A percentile compares a stretch with the other conserved stretches of the same genome.
Conservation (phyloP, 176 grass and related monocot species). For the Triticum monococcum region DNA sequence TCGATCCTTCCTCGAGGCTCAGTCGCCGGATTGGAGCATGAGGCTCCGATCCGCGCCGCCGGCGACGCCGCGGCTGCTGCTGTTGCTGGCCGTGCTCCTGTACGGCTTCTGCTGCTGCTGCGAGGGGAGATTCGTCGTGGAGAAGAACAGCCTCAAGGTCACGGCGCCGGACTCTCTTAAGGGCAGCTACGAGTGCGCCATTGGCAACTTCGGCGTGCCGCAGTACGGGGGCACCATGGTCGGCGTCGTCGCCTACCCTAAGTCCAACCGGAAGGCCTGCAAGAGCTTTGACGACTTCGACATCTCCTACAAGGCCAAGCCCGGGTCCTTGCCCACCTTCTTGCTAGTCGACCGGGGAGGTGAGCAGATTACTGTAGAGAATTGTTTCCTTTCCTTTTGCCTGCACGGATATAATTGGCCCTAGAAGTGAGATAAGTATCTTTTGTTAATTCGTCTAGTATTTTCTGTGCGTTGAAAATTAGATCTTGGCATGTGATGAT, state of each 20-base stretch:
- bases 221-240: slow-evolving; percentile 95
- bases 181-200: slow-evolving; percentile 49
- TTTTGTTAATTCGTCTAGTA: not conserved
- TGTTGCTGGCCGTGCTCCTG: not conserved
- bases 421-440: not conserved
- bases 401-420: not conserved
- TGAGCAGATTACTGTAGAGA: slow-evolving; percentile 25
- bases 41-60: slow-evolving; percentile 5
- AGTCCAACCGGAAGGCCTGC: slow-evolving; percentile 80
- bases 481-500: slow-evolving; percentile 17
- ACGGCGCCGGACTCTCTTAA: slow-evolving; percentile 4
- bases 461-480: not conserved
- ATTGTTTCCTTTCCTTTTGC: not conserved
- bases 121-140: slow-evolving; percentile 4
- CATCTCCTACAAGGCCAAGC: slow-evolving; percentile 82
- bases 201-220: slow-evolving; percentile 92
- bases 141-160: slow-evolving; percentile 23
- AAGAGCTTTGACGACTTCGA: slow-evolving; percentile 79
- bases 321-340: slow-evolving; percentile 77
- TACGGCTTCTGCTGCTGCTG: not conserved
- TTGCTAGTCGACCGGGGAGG: slow-evolving; percentile 87
- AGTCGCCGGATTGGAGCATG: slow-evolving; percentile 21
- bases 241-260: slow-evolving; percentile 81
- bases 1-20: not conserved
- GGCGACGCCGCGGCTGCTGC: not conserved